Evolutionary conservation across 2,329 filamentous ascomycete species (phyloP), one percentile per base, ranked within the genome.

Genomic region (Fusarium paranaense): DNA sequence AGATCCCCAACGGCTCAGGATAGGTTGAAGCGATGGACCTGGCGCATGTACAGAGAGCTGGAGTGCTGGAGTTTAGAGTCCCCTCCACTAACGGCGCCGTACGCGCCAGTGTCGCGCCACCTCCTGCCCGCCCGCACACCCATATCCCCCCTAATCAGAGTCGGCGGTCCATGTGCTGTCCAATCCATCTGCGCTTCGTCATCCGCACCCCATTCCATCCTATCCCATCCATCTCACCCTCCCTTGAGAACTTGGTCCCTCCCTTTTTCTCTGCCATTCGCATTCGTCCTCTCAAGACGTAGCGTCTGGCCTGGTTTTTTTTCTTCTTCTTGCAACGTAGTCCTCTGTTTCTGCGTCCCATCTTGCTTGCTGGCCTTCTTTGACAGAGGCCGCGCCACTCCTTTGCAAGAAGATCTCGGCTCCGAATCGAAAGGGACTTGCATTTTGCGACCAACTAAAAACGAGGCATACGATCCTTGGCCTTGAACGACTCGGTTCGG

Each of bases 351-450:
- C 57, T 67, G 38, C 35, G 50, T 56, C 66, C 35, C 32, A 50
- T 30, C 45, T 47, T 47, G 42, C 64, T 65, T 33, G 42, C 61
- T 71, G 79, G 79, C 79, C 76, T 59, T 82, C 82, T 83, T 83
- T 80, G 81, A 83, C 61, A 82, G 80, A 81, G 78, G 77, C 79
- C 79, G 71, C 72, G 71, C 78, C 82, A 76, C 76, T 82, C 81
- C 74, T 80, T 80, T 74, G 38, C 59, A 73, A 59, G n/a, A 62
- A 59, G n/a, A 62, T 54, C 50, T 40, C 61, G 56, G 62, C 63
- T 45, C 56, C 47, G 52, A 62, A 66, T 14, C 50, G 27, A 54
- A 66, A 30, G 42, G 61, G 37, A 52, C 45, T 18, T 50, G 45
- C 47, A 35, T 64, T 30, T 56, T 63, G 67, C 67, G 56, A 68